Conservation (phyloP, 257 asterid species). For the Solanum gracilifrons region DNA sequence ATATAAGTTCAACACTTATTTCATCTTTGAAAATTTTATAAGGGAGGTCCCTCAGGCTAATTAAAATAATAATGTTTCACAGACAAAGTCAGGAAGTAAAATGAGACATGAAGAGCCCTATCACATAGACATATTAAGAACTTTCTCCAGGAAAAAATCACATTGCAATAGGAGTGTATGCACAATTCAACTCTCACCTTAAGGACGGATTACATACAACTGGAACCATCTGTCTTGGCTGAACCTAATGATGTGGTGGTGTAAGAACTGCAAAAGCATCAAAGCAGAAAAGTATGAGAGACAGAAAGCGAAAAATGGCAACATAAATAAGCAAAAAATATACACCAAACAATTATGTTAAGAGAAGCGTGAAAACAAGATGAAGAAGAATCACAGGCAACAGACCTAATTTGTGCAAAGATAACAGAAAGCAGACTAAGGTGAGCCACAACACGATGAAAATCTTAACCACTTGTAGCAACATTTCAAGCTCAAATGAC, state of each 20-base stretch:
- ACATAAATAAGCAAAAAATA: not conserved
- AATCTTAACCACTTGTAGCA: not conserved
- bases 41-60: not conserved
- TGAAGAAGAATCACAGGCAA: not conserved
- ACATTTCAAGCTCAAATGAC: not conserved
- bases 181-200: constrained; percentile 19
- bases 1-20: not conserved
- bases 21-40: not conserved
- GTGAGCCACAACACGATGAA: not conserved
- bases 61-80: not conserved
- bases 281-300: not conserved
- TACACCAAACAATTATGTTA: not conserved
- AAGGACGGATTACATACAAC: constrained; percentile 11
- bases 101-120: not conserved
- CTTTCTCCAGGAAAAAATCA: not conserved
- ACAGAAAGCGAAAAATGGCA: not conserved
- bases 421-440: not conserved
- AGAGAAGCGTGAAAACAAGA: not conserved
- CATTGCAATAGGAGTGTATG: not conserved
- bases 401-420: not conserved
- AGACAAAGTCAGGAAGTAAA: not conserved
- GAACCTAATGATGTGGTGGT: constrained; percentile 30
- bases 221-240: constrained; percentile 18
- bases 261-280: constrained; percentile 32
- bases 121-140: not conserved